Conservation (phyloP, 352 stramenopile species). For the Phytophthora cactorum region DNA sequence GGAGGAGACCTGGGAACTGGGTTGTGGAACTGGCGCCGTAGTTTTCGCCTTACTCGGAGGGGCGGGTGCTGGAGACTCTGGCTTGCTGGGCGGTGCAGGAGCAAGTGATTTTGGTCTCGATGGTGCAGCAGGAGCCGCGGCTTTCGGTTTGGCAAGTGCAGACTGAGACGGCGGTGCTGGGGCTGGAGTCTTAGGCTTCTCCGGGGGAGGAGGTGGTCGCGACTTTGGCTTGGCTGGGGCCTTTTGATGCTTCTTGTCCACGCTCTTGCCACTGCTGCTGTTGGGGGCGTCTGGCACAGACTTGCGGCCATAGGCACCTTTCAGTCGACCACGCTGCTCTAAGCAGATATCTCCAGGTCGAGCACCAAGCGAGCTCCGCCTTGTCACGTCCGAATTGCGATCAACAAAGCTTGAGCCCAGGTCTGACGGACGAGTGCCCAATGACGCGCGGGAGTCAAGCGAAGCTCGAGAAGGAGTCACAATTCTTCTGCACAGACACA, state of each 20-base stretch:
- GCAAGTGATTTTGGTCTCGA: slow-evolving; percentile 11
- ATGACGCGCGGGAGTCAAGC: slow-evolving; percentile 27
- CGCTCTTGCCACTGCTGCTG: slow-evolving; percentile 4
- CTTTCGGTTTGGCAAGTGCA: slow-evolving; percentile 13
- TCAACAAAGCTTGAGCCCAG: slow-evolving; percentile 22
- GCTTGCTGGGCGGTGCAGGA: slow-evolving; percentile 15
- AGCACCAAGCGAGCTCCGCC: slow-evolving; percentile 28
- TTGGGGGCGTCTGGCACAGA: slow-evolving; percentile 22
- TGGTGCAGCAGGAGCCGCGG: slow-evolving; percentile 6
- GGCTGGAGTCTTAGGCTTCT: slow-evolving; percentile 22
- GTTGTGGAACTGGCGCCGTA: slow-evolving; percentile 4
- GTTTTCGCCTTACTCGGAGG: slow-evolving; percentile 14
- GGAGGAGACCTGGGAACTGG: neutral
- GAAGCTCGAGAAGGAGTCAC: slow-evolving; percentile 36
- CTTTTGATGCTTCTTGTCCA: slow-evolving; percentile 25
- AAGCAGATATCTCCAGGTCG: slow-evolving; percentile 19
- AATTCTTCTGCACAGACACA: slow-evolving; percentile 39
- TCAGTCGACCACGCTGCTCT: slow-evolving; percentile 28
- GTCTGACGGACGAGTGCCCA: slow-evolving; percentile 28
- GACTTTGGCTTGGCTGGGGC: slow-evolving; percentile 16
- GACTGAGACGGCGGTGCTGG: slow-evolving; percentile 10
- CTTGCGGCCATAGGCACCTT: slow-evolving; percentile 31
- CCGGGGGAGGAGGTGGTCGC: slow-evolving; percentile 13
- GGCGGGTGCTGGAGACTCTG: slow-evolving; percentile 15
- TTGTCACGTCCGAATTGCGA: slow-evolving; percentile 17